Evolutionary conservation across 192 early-diverging fungal genomes (phyloP).

Genomic region (Mortierella claussenii): DNA sequence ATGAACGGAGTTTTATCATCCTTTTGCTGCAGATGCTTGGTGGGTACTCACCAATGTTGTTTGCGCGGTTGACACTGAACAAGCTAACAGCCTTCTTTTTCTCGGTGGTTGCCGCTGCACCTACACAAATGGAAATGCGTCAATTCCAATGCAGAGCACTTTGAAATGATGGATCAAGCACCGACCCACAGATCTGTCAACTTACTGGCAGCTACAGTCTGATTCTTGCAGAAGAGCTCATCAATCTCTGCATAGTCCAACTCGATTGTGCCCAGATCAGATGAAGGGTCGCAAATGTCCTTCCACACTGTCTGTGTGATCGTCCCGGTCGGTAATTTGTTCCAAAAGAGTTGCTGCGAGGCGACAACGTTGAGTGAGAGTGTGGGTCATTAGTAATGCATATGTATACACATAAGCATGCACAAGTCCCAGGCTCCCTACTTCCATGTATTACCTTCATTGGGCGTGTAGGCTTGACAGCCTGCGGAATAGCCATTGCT

Average conservation of each 20-base stretch:
- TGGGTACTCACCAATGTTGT: constrained; percentile 70
- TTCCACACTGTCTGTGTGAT: constrained; percentile 64
- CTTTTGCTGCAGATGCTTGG: neutral
- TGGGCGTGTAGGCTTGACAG: constrained; percentile 45
- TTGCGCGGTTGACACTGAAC: constrained; percentile 63
- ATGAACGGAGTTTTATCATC: too few species aligned
- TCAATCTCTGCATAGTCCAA: constrained; percentile 63
- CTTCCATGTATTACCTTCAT: constrained; percentile 42
- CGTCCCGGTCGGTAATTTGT: constrained; percentile 58
- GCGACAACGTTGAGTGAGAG: too few species aligned
- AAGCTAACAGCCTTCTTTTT: constrained; percentile 57
- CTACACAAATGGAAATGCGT: neutral
- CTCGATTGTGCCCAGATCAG: constrained; percentile 29
- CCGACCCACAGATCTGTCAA: too few species aligned
- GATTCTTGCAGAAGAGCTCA: constrained; percentile 59
- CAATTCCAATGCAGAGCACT: neutral
- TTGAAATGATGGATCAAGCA: too few species aligned
- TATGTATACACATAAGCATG: too few species aligned
- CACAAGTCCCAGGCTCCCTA: too few species aligned
- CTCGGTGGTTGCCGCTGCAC: constrained; percentile 15
- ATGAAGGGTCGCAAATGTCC: constrained; percentile 54
- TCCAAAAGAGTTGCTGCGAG: constrained; percentile 66
- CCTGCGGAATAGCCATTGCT: constrained; percentile 37
- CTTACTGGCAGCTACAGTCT: constrained; percentile 10
- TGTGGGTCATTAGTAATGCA: too few species aligned